Evolutionary conservation across 257 asterid genomes (phyloP), one percentile per base, ranked within the genome.

Genomic region (Sherardia arvensis): DNA sequence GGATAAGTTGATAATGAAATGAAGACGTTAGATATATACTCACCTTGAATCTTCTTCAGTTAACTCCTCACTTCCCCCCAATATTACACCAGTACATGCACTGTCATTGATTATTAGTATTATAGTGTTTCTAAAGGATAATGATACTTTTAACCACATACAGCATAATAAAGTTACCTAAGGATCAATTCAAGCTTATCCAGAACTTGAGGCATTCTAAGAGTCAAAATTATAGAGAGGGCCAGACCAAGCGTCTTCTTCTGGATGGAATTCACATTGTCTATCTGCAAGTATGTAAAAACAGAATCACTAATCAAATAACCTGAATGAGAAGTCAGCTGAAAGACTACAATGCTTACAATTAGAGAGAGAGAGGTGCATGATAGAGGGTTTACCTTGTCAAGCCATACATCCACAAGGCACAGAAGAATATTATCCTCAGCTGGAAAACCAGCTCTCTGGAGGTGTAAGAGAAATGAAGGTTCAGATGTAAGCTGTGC

Each of bases 1-100:
- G 32, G 8, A 25, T 22, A 38, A 38, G 30, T 20, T 26, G 26
- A 3, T 25, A 26, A 15, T 5, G 28, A 38, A 1, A 66, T 36
- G 28, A 27, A 25, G 29, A 43, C 56, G 23, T 29, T 5, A 48
- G 57, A 25, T 56, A 18, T 14, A n/a, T 21, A 40, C 17, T 71
- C 62, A 90, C 99, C 99, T 93, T 65, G 92, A 90, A 76, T 93
- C 99, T 65, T 90, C 96, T 78, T 93, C 97, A 53, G 87, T 79
- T n/a, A 83, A 77, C 69, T 85, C 94, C 72, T 83, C 95, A 38
- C 66, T 77, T 75, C 88, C 97, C 54, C 92, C 96, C 80, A 93
- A 62, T 73, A 93, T 90, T 53, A 81, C 89, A 76, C 95, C 87
- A 4, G 95, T 80, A 76, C 99, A 93, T 60, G 81, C 87, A 53